These are phyloP conservation scores for Wickerhamiella brachini DNA, from an alignment of 805 yeast species.

Conservation along the genomic window DNA sequence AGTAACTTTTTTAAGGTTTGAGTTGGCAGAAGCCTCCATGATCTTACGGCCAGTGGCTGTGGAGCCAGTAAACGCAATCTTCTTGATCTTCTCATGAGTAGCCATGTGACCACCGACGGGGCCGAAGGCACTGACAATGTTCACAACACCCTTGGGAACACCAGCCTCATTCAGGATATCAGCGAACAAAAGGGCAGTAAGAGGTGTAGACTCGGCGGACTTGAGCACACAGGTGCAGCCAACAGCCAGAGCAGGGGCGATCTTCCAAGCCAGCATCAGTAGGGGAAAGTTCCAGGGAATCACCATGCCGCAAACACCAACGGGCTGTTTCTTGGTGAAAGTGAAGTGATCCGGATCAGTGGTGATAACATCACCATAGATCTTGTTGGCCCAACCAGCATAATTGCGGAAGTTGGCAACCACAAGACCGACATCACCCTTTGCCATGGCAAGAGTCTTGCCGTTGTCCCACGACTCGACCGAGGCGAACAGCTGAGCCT, in stretches of 20 bases:
- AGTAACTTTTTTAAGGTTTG: constrained; percentile 71
- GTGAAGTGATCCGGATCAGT: constrained; percentile 47
- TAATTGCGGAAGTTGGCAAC: constrained; percentile 45
- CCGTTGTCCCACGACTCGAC: constrained; percentile 88
- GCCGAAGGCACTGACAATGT: constrained; percentile 60
- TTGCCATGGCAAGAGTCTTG: constrained; percentile 38
- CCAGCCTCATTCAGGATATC: constrained; percentile 48
- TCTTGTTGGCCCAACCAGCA: constrained; percentile 67
- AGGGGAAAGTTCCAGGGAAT: constrained; percentile 66
- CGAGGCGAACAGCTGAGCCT: constrained; percentile 57
- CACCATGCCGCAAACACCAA: constrained; percentile 53
- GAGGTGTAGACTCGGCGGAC: constrained; percentile 65
- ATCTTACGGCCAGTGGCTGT: constrained; percentile 76
- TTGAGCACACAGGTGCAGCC: constrained; percentile 64
- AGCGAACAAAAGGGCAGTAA: constrained; percentile 51
- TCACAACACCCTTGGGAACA: constrained; percentile 64
- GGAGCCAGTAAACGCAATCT: constrained; percentile 90
- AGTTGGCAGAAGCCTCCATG: constrained; percentile 53
- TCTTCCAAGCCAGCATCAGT: constrained; percentile 65
- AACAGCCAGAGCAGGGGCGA: constrained; percentile 71
- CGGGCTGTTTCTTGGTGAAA: constrained; percentile 55
- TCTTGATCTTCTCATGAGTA: constrained; percentile 51
- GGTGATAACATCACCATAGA: constrained; percentile 47
- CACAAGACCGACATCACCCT: constrained; percentile 42
- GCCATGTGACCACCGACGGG: constrained; percentile 53